Evolutionary conservation across 164 flowering plant genomes (phyloP).

Genomic region (Houttuynia cordata): DNA sequence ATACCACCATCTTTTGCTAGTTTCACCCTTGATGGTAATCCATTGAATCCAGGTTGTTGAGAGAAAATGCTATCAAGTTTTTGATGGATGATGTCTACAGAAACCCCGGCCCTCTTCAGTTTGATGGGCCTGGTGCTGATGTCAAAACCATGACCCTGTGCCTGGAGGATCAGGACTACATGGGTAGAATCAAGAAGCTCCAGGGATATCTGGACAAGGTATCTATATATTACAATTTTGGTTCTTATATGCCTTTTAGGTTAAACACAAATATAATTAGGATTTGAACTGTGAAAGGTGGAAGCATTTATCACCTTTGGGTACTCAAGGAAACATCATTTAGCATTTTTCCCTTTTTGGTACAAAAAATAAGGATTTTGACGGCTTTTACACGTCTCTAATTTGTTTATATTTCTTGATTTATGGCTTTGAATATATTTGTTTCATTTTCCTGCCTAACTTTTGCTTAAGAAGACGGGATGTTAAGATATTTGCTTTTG

Average conservation of each 20-base stretch:
- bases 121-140: conserved; percentile 95
- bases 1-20: background rate
- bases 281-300: background rate
- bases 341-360: too few species aligned
- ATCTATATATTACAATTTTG: background rate
- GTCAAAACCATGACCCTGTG: conserved; percentile 11
- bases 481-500: too few species aligned
- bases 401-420: background rate
- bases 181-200: conserved; percentile 22
- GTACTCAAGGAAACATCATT: background rate
- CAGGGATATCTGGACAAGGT: conserved; percentile 27
- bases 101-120: conserved; percentile 98
- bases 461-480: too few species aligned
- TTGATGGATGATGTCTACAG: conserved; percentile 86
- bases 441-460: too few species aligned
- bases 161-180: conserved; percentile 21
- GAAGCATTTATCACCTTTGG: background rate
- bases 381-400: too few species aligned
- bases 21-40: background rate
- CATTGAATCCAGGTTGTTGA: conserved; percentile 50
- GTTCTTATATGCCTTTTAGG: too few species aligned
- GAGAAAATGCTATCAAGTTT: conserved; percentile 59
- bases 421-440: too few species aligned
- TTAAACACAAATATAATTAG: too few species aligned
- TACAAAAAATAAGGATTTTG: background rate